Evolutionary conservation across 805 yeast genomes (phyloP).

Genomic region (Candida qinlingensis): DNA sequence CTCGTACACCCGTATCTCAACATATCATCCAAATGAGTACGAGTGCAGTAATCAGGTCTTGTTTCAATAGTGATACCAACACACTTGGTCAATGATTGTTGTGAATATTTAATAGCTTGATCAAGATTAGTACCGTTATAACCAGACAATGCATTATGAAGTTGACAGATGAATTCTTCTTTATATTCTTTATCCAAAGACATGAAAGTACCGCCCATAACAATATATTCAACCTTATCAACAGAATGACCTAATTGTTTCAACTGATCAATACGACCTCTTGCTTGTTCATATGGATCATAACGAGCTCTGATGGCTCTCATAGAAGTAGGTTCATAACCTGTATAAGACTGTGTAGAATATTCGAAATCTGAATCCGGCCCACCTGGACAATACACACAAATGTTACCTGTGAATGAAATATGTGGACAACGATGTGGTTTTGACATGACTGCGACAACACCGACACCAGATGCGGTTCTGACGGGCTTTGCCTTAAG

Average conservation of each 20-base stretch:
- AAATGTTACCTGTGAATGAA: slow-evolving; percentile 96
- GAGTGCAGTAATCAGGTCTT: slow-evolving; percentile 97
- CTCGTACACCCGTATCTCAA: slow-evolving; percentile 94
- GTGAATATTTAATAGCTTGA: slow-evolving; percentile 87
- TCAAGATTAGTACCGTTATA: slow-evolving; percentile 81
- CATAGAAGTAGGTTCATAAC: slow-evolving; percentile 98
- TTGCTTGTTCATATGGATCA: slow-evolving; percentile 97
- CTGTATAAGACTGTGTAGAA: slow-evolving; percentile 96
- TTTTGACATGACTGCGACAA: slow-evolving; percentile 98
- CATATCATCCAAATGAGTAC: slow-evolving; percentile 93
- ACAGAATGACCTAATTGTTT: slow-evolving; percentile 94
- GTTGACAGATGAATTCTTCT: slow-evolving; percentile 79
- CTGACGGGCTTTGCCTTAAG: slow-evolving; percentile 98
- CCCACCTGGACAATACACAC: slow-evolving; percentile 99
- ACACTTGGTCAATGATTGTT: slow-evolving; percentile 92
- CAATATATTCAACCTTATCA: slow-evolving; percentile 94
- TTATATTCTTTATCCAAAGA: slow-evolving; percentile 85
- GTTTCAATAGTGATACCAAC: slow-evolving; percentile 98
- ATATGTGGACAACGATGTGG: slow-evolving; percentile 99
- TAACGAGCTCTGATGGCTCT: slow-evolving; percentile 98
- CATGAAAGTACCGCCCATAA: slow-evolving; percentile 99
- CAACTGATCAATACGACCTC: slow-evolving; percentile 95
- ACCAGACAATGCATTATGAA: slow-evolving; percentile 95
- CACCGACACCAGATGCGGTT: slow-evolving; percentile 98
- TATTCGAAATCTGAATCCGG: slow-evolving; percentile 98